A percentile compares a stretch with the other conserved stretches of the same genome.
Evolutionary conservation across 2,329 filamentous ascomycete genomes (phyloP).

Genomic region (Incumbomyces delicatus): DNA sequence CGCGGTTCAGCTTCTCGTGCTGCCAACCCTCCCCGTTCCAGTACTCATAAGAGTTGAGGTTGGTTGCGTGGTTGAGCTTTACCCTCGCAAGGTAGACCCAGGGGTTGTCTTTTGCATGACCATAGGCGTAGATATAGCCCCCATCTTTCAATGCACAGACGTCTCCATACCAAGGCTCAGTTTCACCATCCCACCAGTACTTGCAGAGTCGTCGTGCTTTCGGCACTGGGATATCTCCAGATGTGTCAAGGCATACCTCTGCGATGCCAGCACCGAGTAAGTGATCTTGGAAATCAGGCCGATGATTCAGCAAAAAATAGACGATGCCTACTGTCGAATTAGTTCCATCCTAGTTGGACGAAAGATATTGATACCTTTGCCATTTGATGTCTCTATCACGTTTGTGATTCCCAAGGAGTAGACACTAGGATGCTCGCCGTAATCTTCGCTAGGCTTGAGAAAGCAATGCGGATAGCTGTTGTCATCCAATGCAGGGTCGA

Average conservation of each 20-base stretch:
- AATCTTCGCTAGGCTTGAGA: constrained; percentile 14
- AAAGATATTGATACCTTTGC: constrained; percentile 8
- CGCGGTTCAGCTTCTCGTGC: constrained; percentile 1
- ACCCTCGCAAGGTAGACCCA: constrained; percentile 20
- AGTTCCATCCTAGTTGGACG: neutral
- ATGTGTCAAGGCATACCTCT: constrained; percentile 13
- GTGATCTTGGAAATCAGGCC: constrained; percentile 18
- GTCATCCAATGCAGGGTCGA: constrained; percentile 15
- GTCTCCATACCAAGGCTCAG: constrained; percentile 22
- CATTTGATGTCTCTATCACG: constrained; percentile 16
- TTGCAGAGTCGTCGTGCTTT: constrained; percentile 13
- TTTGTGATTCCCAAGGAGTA: constrained; percentile 21
- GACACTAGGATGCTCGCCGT: constrained; percentile 15
- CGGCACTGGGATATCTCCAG: constrained; percentile 12
- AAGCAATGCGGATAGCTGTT: constrained; percentile 19
- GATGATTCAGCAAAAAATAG: constrained; percentile 22
- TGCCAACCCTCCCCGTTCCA: constrained; percentile 17
- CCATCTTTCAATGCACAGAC: constrained; percentile 15
- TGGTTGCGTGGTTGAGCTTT: constrained; percentile 10
- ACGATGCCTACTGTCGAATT: constrained; percentile 11
- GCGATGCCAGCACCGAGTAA: constrained; percentile 21
- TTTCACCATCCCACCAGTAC: constrained; percentile 20
- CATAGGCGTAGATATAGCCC: constrained; percentile 20
- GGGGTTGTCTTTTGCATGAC: constrained; percentile 19
- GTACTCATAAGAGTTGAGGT: constrained; percentile 20